phyloP scores from a whole-genome alignment of 345 rosid genomes.

The Brassica napus region DNA sequence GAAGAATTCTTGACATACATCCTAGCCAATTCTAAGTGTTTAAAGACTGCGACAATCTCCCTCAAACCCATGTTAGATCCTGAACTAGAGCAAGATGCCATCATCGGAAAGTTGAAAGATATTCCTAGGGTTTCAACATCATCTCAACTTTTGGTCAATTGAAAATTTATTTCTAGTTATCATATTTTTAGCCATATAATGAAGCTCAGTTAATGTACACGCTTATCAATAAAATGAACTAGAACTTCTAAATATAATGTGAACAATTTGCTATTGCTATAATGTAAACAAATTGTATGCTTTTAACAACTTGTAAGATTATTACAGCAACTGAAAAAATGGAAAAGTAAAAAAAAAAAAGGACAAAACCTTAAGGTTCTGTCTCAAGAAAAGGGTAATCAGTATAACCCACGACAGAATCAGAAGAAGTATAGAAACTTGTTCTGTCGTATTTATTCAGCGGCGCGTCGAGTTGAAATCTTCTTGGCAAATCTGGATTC shows the following conservation, averaged over 20 bases:
- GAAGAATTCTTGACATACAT: background rate
- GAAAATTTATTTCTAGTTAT: background rate
- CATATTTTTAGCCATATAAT: background rate
- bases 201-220: background rate
- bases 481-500: slow-evolving; percentile 70
- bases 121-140: background rate
- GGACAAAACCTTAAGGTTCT: background rate
- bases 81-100: background rate
- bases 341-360: too few species aligned
- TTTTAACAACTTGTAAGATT: background rate
- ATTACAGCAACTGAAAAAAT: too few species aligned
- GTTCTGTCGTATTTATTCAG: slow-evolving; percentile 52
- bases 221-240: background rate
- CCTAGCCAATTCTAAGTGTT: background rate
- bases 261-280: background rate
- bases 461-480: slow-evolving; percentile 57
- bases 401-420: slow-evolving; percentile 60
- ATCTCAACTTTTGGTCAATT: background rate
- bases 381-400: slow-evolving; percentile 62
- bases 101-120: background rate
- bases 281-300: background rate
- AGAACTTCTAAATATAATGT: background rate
- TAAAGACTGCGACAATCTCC: background rate
- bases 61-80: background rate
- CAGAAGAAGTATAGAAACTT: slow-evolving; percentile 46